Conservation (phyloP, 139 green algal species). For the Asterochloris sp. region DNA sequence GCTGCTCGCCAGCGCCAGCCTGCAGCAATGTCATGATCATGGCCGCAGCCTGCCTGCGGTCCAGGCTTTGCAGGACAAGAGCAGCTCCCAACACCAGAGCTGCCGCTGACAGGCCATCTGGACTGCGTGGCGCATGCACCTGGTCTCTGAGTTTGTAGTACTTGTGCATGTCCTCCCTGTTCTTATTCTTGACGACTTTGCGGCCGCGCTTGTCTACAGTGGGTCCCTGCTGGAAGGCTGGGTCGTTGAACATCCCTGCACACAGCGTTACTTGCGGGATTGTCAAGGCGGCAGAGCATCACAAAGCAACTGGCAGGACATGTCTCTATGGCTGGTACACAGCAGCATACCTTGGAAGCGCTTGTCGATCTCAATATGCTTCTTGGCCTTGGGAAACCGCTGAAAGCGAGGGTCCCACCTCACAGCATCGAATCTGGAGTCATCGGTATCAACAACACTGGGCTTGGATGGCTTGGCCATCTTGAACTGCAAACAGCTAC, state of each 20-base stretch:
- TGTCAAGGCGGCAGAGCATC: background rate
- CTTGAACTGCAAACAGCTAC: no score
- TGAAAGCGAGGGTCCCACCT: slow-evolving; percentile 86
- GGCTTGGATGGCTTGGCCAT: no score
- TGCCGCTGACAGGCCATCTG: background rate
- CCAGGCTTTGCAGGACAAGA: no score
- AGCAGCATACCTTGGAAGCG: slow-evolving; percentile 65
- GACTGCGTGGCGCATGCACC: background rate
- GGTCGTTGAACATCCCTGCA: slow-evolving; percentile 84
- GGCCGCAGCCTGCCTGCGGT: no score
- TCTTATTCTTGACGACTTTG: slow-evolving; percentile 47
- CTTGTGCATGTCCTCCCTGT: slow-evolving; percentile 54
- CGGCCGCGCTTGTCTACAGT: slow-evolving; percentile 82
- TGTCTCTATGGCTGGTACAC: background rate
- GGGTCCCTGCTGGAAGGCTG: slow-evolving; percentile 50
- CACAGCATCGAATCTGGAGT: slow-evolving; percentile 74
- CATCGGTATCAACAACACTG: slow-evolving; percentile 21
- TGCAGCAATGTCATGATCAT: no score
- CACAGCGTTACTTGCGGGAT: background rate
- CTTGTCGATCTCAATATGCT: slow-evolving; percentile 80
- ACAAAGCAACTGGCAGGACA: background rate
- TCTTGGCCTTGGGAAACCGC: slow-evolving; percentile 64
- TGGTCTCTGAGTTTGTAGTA: slow-evolving; percentile 77
- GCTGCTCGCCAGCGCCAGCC: no score
- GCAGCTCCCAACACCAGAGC: background rate